Evolutionary conservation across 352 stramenopile genomes (phyloP).

Genomic region (Phytophthora crassamura): DNA sequence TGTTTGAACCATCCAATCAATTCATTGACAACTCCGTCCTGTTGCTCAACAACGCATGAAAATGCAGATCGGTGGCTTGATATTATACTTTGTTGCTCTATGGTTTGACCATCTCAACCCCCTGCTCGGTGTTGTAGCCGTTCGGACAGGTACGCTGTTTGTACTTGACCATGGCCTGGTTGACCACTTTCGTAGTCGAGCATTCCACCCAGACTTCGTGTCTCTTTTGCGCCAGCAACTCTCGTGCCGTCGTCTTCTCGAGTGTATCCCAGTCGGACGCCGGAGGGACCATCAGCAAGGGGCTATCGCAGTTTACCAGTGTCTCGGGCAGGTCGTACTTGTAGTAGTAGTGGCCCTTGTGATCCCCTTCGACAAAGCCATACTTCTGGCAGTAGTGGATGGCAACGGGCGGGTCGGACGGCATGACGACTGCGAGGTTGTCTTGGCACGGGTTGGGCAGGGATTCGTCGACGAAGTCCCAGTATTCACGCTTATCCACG

Average conservation of each 20-base stretch:
- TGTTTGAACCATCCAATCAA: slow-evolving; percentile 17
- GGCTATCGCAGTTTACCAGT: slow-evolving; percentile 49
- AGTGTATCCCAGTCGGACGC: slow-evolving; percentile 45
- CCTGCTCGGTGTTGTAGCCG: slow-evolving; percentile 56
- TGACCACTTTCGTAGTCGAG: slow-evolving; percentile 53
- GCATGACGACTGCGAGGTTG: slow-evolving; percentile 42
- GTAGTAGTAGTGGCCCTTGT: slow-evolving; percentile 60
- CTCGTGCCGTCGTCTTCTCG: slow-evolving; percentile 17
- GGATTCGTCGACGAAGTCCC: slow-evolving; percentile 42
- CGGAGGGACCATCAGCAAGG: slow-evolving; percentile 50
- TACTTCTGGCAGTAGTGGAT: slow-evolving; percentile 70
- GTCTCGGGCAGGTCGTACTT: slow-evolving; percentile 62
- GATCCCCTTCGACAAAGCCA: slow-evolving; percentile 48
- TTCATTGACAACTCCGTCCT: slow-evolving; percentile 23
- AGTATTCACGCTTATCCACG: slow-evolving; percentile 41
- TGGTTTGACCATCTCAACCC: slow-evolving; percentile 44
- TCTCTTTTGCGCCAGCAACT: slow-evolving; percentile 32
- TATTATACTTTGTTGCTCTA: slow-evolving; percentile 24
- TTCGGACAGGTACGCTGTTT: slow-evolving; percentile 51
- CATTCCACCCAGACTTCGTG: slow-evolving; percentile 56
- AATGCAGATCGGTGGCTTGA: slow-evolving; percentile 12
- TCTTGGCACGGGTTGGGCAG: slow-evolving; percentile 52
- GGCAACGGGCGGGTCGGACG: slow-evolving; percentile 43
- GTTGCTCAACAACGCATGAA: slow-evolving; percentile 4
- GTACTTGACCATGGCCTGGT: slow-evolving; percentile 51